Evolutionary conservation across 169 alveolate genomes (phyloP).

Genomic region (Plasmodium chabaudi): DNA sequence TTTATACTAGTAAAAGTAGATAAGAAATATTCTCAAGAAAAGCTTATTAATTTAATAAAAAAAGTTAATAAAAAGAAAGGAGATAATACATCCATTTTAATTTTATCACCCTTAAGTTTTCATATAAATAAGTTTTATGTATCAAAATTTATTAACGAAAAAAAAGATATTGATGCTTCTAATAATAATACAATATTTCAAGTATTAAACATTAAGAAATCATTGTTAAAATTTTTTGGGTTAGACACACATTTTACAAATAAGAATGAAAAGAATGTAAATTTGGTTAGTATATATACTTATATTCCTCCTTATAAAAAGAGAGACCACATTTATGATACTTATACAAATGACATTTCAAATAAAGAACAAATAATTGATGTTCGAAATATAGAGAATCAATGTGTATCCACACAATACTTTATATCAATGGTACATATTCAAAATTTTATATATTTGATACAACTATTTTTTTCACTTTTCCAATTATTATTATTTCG

Average conservation of each 20-base stretch:
- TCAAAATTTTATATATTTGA: too few species aligned
- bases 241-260: neutral
- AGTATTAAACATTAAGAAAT: neutral
- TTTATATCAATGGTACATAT: too few species aligned
- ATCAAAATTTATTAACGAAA: slow-evolving; percentile 32
- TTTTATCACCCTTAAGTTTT: slow-evolving; percentile 50
- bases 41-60: slow-evolving; percentile 32
- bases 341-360: too few species aligned
- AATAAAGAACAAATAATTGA: too few species aligned
- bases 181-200: slow-evolving; percentile 15
- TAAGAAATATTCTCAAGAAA: slow-evolving; percentile 9
- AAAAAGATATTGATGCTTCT: slow-evolving; percentile 45
- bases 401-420: too few species aligned
- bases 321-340: too few species aligned
- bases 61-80: slow-evolving; percentile 23
- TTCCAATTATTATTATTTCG: too few species aligned
- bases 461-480: too few species aligned
- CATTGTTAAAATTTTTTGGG: neutral
- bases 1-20: slow-evolving; percentile 36
- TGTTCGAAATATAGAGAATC: too few species aligned
- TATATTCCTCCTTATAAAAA: neutral
- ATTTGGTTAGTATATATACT: neutral
- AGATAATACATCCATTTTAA: slow-evolving; percentile 1
- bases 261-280: neutral
- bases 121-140: slow-evolving; percentile 61